Conservation (phyloP, 2,329 filamentous ascomycete species). For the Diaporthe sp. region DNA sequence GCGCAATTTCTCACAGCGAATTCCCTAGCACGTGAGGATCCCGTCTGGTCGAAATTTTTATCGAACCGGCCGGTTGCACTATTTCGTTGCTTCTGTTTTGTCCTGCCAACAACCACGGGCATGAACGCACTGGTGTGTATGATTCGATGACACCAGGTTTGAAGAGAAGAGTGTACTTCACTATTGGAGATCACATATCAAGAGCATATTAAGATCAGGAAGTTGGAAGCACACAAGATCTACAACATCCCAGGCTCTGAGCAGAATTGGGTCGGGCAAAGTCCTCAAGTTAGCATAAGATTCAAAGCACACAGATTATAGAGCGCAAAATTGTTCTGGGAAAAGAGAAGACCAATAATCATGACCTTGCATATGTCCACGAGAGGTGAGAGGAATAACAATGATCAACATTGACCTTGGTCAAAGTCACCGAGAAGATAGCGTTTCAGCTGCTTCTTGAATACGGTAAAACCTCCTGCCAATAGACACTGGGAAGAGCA, state of each 20-base stretch:
- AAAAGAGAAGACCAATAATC: not conserved
- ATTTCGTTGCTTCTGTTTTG: not conserved
- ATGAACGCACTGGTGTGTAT: not conserved
- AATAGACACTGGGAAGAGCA: not conserved
- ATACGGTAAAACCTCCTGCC: no score
- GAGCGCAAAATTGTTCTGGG: fast-evolving
- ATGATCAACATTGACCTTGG: not conserved
- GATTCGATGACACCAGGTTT: no score
- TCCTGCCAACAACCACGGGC: not conserved
- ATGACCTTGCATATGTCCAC: no score
- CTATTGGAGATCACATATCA: fast-evolving
- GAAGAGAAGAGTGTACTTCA: no score
- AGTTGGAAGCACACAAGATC: not conserved
- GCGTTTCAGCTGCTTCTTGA: not conserved
- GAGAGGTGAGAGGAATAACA: no score
- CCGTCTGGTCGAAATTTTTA: not conserved
- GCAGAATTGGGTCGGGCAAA: no score
- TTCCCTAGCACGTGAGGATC: not conserved
- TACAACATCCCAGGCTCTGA: not conserved
- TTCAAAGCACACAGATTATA: not conserved
- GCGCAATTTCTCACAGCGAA: not conserved
- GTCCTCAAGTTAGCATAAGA: not conserved
- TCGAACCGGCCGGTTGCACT: not conserved
- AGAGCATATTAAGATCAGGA: fast-evolving
- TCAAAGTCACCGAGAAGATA: not conserved